A percentile compares a stretch with the other conserved stretches of the same genome.
These are phyloP conservation scores for Penicillium sp. DNA, from an alignment of 2,329 filamentous ascomycete genomes.

Conservation along the genomic window DNA sequence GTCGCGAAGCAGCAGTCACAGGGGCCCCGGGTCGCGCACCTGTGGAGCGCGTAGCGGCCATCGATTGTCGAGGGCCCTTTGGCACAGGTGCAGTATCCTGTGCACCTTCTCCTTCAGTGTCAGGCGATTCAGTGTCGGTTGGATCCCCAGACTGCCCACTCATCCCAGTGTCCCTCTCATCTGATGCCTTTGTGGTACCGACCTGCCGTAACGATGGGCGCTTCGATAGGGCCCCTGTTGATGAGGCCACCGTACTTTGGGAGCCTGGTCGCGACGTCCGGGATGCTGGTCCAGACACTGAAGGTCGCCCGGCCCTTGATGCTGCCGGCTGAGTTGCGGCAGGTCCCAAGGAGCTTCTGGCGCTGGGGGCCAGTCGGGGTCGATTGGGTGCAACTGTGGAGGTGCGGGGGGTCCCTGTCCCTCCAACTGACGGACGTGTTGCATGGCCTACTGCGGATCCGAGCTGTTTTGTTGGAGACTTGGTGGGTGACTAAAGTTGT, in stretches of 20 bases:
- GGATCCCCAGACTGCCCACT: conserved; percentile 33
- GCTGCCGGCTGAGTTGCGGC: conserved; percentile 46
- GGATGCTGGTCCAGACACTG: conserved; percentile 36
- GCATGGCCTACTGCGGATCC: conserved; percentile 54
- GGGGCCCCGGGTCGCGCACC: conserved; percentile 30
- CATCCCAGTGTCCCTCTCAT: conserved; percentile 27
- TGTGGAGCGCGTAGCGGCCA: conserved; percentile 26
- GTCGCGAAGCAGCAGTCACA: conserved; percentile 41
- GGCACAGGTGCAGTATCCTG: conserved; percentile 23
- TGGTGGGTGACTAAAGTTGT: conserved; percentile 66
- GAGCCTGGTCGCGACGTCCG: conserved; percentile 37
- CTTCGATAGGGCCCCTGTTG: conserved; percentile 29
- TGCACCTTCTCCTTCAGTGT: conserved; percentile 23
- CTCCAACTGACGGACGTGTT: conserved; percentile 40
- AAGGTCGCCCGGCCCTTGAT: conserved; percentile 42
- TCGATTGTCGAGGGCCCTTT: conserved; percentile 26
- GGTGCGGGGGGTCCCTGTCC: conserved; percentile 55
- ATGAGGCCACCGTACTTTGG: conserved; percentile 25
- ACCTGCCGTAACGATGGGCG: conserved; percentile 37
- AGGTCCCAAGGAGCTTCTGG: conserved; percentile 69
- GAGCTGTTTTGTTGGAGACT: conserved; percentile 79
- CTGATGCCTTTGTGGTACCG: conserved; percentile 28
- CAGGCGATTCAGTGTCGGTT: conserved; percentile 30
- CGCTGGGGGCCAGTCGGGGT: conserved; percentile 57
- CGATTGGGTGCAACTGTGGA: conserved; percentile 49